These are phyloP conservation scores for Aaosphaeria arxii DNA, from an alignment of 2,329 filamentous ascomycete genomes.

Conservation along the genomic window DNA sequence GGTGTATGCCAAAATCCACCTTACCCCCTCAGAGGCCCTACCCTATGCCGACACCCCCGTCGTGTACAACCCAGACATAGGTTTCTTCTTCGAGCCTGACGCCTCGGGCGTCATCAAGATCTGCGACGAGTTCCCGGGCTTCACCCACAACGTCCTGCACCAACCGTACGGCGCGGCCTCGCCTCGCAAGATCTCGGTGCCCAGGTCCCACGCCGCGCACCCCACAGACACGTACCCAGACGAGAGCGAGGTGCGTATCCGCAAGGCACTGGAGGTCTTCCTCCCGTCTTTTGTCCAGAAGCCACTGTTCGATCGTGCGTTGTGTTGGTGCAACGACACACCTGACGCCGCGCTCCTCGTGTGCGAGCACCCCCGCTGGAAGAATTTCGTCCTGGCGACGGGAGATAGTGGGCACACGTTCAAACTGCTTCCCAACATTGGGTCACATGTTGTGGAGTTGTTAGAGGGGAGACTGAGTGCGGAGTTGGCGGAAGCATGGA, in stretches of 20 bases:
- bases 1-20: constrained; percentile 53
- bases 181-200: constrained; percentile 48
- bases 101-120: constrained; percentile 48
- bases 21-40: constrained; percentile 46
- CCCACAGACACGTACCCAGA: constrained; percentile 45
- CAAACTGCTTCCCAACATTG: constrained; percentile 47
- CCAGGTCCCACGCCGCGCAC: constrained; percentile 43
- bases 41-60: constrained; percentile 55
- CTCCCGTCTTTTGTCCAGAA: constrained; percentile 41
- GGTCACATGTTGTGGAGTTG: constrained; percentile 47
- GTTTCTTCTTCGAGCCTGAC: constrained; percentile 53
- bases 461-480: constrained; percentile 40
- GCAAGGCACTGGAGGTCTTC: constrained; percentile 39
- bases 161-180: constrained; percentile 35
- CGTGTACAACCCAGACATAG: constrained; percentile 48
- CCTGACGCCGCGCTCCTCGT: constrained; percentile 63
- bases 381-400: constrained; percentile 47
- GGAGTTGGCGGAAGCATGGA: constrained; percentile 42
- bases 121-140: constrained; percentile 58
- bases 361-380: constrained; percentile 49
- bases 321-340: constrained; percentile 62
- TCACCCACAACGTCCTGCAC: constrained; percentile 30
- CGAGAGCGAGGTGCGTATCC: constrained; percentile 41
- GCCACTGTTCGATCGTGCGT: constrained; percentile 41
- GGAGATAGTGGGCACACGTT: constrained; percentile 50